phyloP scores from a whole-genome alignment of 2,329 filamentous ascomycete species.

The Diaporthe sp. region DNA sequence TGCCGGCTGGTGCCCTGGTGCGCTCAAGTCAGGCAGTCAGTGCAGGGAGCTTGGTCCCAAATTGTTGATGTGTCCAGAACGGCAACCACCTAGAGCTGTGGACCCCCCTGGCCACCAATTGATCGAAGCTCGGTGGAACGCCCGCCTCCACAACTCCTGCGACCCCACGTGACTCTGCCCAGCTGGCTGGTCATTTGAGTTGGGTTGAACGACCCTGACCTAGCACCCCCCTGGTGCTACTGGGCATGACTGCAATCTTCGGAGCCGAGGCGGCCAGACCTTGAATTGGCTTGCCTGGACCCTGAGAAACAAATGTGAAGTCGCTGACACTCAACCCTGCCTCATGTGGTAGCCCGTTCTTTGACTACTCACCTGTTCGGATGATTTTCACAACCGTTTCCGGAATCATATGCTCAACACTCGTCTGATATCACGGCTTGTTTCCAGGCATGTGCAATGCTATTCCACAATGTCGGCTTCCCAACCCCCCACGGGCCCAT shows the following conservation, averaged over 20 bases:
- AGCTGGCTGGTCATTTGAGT: not conserved
- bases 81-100: conserved; percentile 1
- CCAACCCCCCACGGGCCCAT: conserved; percentile 65
- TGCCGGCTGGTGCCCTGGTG: not conserved
- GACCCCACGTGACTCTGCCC: conserved; percentile 37
- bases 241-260: not conserved
- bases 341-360: not conserved
- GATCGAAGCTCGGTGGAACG: conserved; percentile 4
- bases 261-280: conserved; percentile 19
- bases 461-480: conserved; percentile 54
- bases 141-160: not conserved
- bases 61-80: conserved; percentile 48
- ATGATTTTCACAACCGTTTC: conserved; percentile 1
- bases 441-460: conserved; percentile 40
- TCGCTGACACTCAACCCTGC: not conserved
- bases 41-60: conserved; percentile 38
- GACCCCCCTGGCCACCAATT: conserved; percentile 13
- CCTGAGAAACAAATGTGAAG: not conserved
- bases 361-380: conserved; percentile 9
- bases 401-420: conserved; percentile 30
- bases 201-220: not conserved
- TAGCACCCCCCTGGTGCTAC: not conserved
- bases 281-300: not conserved
- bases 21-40: conserved; percentile 7
- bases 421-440: conserved; percentile 11